Percentiles rank a stretch among this genome's conserved stretches.
Evolutionary conservation across 805 yeast genomes (phyloP).

Genomic region (Saccharomycopsis fermentans): DNA sequence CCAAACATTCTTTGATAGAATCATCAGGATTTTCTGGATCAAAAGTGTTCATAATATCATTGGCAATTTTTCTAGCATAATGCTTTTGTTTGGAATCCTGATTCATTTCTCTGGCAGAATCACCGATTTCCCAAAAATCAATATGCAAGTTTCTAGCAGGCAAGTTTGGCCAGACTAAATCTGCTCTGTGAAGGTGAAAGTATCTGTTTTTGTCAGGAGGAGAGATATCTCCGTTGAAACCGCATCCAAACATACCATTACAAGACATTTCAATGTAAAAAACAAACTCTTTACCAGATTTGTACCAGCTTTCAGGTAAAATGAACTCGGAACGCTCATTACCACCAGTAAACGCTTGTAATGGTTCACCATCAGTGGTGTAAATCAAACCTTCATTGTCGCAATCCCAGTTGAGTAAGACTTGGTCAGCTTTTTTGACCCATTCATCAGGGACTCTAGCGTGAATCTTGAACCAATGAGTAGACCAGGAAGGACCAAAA

Average conservation of each 20-base stretch:
- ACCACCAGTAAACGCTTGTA: conserved; percentile 81
- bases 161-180: conserved; percentile 69
- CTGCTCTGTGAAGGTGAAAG: conserved; percentile 61
- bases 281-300: conserved; percentile 40
- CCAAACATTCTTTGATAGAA: conserved; percentile 52
- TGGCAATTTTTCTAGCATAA: conserved; percentile 71
- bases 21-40: conserved; percentile 54
- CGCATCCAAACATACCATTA: conserved; percentile 88
- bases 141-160: conserved; percentile 67
- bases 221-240: conserved; percentile 45
- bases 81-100: conserved; percentile 73
- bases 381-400: conserved; percentile 80
- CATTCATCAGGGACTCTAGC: conserved; percentile 51
- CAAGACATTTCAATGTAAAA: conserved; percentile 87
- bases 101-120: conserved; percentile 80
- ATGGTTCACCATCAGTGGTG: conserved; percentile 51
- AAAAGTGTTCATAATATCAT: conserved; percentile 72
- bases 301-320: conserved; percentile 46
- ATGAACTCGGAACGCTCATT: conserved; percentile 70
- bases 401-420: conserved; percentile 76
- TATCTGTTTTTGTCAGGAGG: conserved; percentile 67
- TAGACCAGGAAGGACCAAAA: conserved; percentile 95
- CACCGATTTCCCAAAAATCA: conserved; percentile 84
- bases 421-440: conserved; percentile 34
- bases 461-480: conserved; percentile 81